Evolutionary conservation across 768 basidiomycete genomes (phyloP).

Genomic region (Russula sp.): DNA sequence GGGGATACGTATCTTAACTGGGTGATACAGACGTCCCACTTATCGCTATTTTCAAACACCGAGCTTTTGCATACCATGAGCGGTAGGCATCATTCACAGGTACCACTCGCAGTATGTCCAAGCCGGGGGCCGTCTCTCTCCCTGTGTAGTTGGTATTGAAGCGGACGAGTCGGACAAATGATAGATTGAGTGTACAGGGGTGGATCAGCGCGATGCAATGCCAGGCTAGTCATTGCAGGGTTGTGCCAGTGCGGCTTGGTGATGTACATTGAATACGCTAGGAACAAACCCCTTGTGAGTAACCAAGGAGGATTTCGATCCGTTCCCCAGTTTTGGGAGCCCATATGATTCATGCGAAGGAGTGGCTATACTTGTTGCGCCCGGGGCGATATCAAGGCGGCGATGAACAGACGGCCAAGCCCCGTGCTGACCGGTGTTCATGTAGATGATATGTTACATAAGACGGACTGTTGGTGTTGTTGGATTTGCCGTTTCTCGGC

Average conservation of each 20-base stretch:
- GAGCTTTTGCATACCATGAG: neutral
- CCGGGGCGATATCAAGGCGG: neutral
- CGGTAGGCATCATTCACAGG: neutral
- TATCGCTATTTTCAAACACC: slow-evolving; percentile 2
- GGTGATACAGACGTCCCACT: neutral
- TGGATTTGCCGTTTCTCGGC: neutral
- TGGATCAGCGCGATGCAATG: neutral
- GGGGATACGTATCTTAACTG: neutral
- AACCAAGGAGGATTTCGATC: neutral
- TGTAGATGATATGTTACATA: neutral
- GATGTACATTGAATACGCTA: too few relatives aligned
- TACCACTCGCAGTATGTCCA: neutral
- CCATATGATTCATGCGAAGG: neutral
- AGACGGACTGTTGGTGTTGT: too few relatives aligned
- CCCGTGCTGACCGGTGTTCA: neutral
- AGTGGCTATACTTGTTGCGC: neutral
- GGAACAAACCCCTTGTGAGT: neutral
- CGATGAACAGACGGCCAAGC: neutral
- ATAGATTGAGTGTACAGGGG: neutral
- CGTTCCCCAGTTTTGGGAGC: neutral
- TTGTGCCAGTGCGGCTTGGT: too few relatives aligned
- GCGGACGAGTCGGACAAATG: neutral
- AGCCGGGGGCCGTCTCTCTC: neutral
- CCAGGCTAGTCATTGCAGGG: neutral
- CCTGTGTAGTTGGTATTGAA: neutral